Evolutionary conservation across 108 stramenopile genomes (phyloP).

Genomic region (Conticribra weissflogii): DNA sequence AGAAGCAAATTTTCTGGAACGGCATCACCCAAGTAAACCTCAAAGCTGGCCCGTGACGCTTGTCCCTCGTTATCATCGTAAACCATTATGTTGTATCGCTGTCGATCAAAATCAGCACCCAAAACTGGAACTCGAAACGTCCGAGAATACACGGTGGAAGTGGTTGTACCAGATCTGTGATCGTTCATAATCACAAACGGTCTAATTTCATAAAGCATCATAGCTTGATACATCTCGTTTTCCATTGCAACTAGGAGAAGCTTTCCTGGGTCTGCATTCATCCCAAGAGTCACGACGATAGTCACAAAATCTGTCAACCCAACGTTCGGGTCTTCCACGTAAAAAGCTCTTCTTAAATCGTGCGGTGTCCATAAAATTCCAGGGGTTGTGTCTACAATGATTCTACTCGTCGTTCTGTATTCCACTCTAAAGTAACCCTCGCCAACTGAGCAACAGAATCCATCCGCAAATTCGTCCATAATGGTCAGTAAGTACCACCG

Average conservation of each 20-base stretch:
- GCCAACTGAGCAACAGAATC: slow-evolving; percentile 46
- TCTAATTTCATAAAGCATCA: slow-evolving; percentile 40
- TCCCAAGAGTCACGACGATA: slow-evolving; percentile 36
- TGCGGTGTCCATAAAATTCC: slow-evolving; percentile 44
- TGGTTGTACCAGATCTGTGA: slow-evolving; percentile 1
- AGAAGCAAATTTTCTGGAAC: slow-evolving; percentile 30
- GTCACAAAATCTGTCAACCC: slow-evolving; percentile 23
- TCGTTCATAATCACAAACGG: slow-evolving; percentile 28
- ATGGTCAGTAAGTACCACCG: slow-evolving; percentile 42
- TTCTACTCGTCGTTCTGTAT: not conserved
- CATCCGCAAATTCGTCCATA: slow-evolving; percentile 47
- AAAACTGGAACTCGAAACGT: slow-evolving; percentile 42
- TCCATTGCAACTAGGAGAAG: slow-evolving; percentile 36
- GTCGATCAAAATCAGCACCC: slow-evolving; percentile 36
- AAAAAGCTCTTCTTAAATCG: slow-evolving; percentile 34
- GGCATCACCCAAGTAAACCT: slow-evolving; percentile 39
- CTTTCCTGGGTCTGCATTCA: slow-evolving; percentile 30
- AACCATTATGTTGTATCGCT: slow-evolving; percentile 41
- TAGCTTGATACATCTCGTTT: slow-evolving; percentile 33
- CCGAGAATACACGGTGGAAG: slow-evolving; percentile 17
- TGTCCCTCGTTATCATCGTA: slow-evolving; percentile 38
- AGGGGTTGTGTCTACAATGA: slow-evolving; percentile 27
- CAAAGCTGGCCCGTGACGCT: slow-evolving; percentile 28
- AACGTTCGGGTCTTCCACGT: slow-evolving; percentile 18
- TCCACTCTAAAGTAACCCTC: slow-evolving; percentile 47